Conservation (phyloP, 148 eudicot species). For the Vaccinium corymbosum region DNA sequence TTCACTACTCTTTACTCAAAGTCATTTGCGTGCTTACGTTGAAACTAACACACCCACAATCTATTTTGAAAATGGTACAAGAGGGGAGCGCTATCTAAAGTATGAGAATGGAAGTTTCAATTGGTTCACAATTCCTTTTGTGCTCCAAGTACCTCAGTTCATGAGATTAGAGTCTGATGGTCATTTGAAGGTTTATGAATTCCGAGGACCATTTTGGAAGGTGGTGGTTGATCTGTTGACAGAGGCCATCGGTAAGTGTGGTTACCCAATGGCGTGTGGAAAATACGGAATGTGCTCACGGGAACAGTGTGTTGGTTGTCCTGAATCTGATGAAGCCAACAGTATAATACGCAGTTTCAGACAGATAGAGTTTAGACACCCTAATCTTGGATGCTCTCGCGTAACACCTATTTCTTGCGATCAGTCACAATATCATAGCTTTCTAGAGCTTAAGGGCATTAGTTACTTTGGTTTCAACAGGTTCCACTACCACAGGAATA, state of each 20-base stretch:
- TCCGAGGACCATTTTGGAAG: conserved; percentile 10
- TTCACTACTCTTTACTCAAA: neutral
- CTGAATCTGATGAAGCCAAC: conserved; percentile 6
- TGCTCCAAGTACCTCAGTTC: conserved; percentile 21
- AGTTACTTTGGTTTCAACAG: conserved; percentile 9
- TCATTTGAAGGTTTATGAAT: conserved; percentile 25
- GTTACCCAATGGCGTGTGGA: conserved; percentile 31
- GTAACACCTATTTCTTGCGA: conserved; percentile 20
- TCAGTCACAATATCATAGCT: conserved; percentile 14
- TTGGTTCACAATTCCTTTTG: neutral
- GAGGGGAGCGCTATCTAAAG: neutral
- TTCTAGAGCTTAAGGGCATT: conserved; percentile 19
- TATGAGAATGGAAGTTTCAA: conserved; percentile 16
- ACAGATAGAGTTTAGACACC: conserved; percentile 10
- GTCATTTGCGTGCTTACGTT: neutral
- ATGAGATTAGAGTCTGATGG: conserved; percentile 30
- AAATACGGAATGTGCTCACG: conserved; percentile 24
- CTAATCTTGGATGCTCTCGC: conserved; percentile 27
- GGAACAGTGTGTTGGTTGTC: conserved; percentile 26
- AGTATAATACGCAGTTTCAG: conserved; percentile 9
- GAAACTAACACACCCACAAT: conserved; percentile 13
- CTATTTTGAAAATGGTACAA: neutral
- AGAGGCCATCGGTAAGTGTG: conserved; percentile 14
- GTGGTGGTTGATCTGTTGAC: conserved; percentile 22
- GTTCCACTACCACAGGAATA: neutral